Evolutionary conservation across 1,284 basidiomycete species (phyloP), one percentile per base, ranked within the genome.

Genomic region (Termitomyces sp.): DNA sequence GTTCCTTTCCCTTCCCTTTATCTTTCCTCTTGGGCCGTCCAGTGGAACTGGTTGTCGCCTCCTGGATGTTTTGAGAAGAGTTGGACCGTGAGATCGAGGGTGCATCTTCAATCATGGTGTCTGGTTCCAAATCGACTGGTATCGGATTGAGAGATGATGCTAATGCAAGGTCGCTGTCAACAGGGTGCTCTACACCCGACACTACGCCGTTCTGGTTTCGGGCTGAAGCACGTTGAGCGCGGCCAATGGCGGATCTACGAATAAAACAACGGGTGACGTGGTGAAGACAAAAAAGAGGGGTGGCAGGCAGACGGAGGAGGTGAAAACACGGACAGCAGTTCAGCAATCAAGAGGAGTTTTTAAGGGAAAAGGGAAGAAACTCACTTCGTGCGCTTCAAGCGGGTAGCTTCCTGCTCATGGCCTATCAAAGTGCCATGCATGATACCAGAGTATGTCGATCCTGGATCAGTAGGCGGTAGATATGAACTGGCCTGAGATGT

Each of bases 381-480:
- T 66, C 67, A 88, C 87, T 79, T 78, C 56, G 82, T 75, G 61
- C 88, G 82, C 73, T 90, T 88, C 66, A 81, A 74, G 65, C 83
- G 79, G 54, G 81, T 73, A 46, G 83, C 83, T 56, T 84, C 83
- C 59, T 77, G 77, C 61, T 81, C 76, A 64, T 79, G 74, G 53
- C 72, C 74, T 64, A 82, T 78, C 62, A 81, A 72, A 63, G 83
- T 79, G 58, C 80, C 79, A 65, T 80, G 71, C 73, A 79, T 79
- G 62, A 83, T 76, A 55, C 84, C 85, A 67, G 83, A 80, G 72
- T 89, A 91, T 16, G 87, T 90, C 59, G 88, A 85, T 64, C 88
- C 88, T 57, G 88, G 88, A 77, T 91, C 88, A 64, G 83, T 82
- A 58, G 79, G 71, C 49, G 88, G 87, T 65, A 91, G 75, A 75